Conservation (phyloP, 768 basidiomycete species). For the Pleurotus eryngii region DNA sequence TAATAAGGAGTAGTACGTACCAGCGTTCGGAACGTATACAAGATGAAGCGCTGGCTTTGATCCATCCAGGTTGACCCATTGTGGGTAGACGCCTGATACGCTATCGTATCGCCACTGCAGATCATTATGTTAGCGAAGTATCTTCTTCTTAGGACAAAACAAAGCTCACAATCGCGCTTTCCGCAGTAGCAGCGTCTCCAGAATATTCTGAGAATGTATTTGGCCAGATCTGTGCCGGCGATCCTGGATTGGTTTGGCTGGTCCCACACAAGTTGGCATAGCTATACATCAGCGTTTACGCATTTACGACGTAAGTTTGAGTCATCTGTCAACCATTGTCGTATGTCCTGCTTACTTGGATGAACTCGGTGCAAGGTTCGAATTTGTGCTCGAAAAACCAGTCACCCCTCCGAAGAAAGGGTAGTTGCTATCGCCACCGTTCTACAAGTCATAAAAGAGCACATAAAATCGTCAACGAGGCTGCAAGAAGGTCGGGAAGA, state of each 20-base stretch:
- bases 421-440: background rate
- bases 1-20: background rate
- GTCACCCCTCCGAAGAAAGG: constrained; percentile 1
- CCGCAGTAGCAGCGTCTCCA: background rate
- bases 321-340: background rate
- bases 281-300: background rate
- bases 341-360: background rate
- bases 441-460: too few relatives aligned
- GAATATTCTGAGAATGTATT: background rate
- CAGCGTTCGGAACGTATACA: background rate
- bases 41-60: background rate
- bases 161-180: background rate
- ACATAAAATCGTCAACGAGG: background rate
- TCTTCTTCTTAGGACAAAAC: background rate
- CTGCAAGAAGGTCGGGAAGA: background rate
- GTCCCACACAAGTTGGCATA: background rate
- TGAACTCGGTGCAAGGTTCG: background rate
- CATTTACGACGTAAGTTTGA: background rate
- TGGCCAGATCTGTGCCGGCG: background rate
- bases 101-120: constrained; percentile 1
- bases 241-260: background rate
- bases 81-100: background rate
- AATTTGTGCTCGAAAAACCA: background rate
- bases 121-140: background rate
- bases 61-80: background rate